Conservation (phyloP, 352 stramenopile genomes). For the Globisporangium perplexum region DNA sequence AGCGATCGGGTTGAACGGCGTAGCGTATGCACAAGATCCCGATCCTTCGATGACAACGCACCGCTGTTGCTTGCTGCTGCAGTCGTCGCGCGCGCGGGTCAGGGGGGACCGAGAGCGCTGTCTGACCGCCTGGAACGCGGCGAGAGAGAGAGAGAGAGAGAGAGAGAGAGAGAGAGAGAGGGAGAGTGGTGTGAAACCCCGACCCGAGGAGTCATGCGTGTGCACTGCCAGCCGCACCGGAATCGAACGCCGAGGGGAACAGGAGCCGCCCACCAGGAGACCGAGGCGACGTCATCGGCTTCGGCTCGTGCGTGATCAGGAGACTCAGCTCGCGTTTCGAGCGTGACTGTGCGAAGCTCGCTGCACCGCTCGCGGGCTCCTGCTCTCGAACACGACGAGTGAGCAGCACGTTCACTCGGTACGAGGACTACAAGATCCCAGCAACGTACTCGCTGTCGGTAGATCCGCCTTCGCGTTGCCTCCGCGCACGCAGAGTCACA, state of each 20-base stretch:
- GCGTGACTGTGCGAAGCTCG: background rate
- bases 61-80: slow-evolving; percentile 15
- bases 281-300: slow-evolving; percentile 8
- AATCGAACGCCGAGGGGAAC: slow-evolving; percentile 26
- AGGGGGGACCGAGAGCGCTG: slow-evolving; percentile 21
- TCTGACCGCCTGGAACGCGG: slow-evolving; percentile 13
- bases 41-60: background rate
- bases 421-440: background rate
- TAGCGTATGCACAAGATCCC: no score
- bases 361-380: no score
- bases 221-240: slow-evolving; percentile 11
- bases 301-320: slow-evolving; percentile 5
- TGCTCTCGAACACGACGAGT: no score
- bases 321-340: slow-evolving; percentile 9
- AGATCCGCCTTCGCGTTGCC: background rate
- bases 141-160: background rate
- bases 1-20: no score
- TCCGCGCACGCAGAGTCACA: background rate
- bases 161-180: no score
- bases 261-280: slow-evolving; percentile 13
- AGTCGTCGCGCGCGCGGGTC: slow-evolving; percentile 18
- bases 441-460: slow-evolving; percentile 1
- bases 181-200: no score
- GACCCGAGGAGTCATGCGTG: no score
- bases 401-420: background rate